These are phyloP conservation scores for Talaromyces sp. DNA, from an alignment of 2,329 filamentous ascomycete genomes.

Conservation along the genomic window DNA sequence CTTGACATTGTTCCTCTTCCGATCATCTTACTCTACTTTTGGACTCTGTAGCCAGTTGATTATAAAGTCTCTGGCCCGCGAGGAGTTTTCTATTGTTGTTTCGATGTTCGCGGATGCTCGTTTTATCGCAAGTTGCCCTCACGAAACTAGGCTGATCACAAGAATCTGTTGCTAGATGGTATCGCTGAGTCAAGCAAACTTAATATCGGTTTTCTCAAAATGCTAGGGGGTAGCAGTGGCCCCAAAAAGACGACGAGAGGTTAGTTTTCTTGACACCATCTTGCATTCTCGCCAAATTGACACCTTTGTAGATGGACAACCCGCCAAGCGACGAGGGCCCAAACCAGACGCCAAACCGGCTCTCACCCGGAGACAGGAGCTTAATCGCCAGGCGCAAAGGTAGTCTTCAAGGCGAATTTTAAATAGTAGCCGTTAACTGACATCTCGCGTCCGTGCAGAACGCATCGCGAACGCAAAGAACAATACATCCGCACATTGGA, in stretches of 20 bases:
- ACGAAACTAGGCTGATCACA: neutral
- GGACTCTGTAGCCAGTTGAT: neutral
- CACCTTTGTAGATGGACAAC: slow-evolving; percentile 63
- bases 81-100: neutral
- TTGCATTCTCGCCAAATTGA: slow-evolving; percentile 9
- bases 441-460: slow-evolving; percentile 51
- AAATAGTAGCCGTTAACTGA: slow-evolving; percentile 13
- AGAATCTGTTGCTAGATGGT: neutral
- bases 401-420: slow-evolving; percentile 32
- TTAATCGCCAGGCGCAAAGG: slow-evolving; percentile 95
- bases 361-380: slow-evolving; percentile 82
- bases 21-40: neutral
- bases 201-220: slow-evolving; percentile 61
- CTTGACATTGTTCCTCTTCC: neutral
- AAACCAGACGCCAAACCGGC: slow-evolving; percentile 97
- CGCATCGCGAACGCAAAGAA: slow-evolving; percentile 94
- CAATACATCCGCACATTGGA: slow-evolving; percentile 92
- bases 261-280: slow-evolving; percentile 31
- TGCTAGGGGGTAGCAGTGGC: slow-evolving; percentile 50
- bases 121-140: neutral
- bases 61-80: neutral
- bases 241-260: slow-evolving; percentile 71
- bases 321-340: slow-evolving; percentile 83
- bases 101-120: neutral
- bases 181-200: slow-evolving; percentile 7